phyloP scores from a whole-genome alignment of 2,329 filamentous ascomycete genomes.

The Rugonectria rugulosa region DNA sequence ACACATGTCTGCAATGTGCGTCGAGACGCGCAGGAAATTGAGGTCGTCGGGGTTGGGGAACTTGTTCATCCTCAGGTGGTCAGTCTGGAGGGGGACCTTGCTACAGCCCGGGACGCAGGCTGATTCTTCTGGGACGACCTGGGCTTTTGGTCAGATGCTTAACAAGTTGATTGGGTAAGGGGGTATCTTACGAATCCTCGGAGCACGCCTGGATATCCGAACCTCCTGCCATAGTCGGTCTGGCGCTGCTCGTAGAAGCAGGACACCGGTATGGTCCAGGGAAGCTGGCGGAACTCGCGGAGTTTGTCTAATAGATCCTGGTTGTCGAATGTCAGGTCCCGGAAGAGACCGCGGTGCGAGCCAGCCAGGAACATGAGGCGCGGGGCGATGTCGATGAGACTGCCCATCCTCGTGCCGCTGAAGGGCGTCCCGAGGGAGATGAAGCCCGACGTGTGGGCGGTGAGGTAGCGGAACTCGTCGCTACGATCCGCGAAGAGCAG shows the following conservation, averaged over 20 bases:
- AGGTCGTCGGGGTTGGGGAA: constrained; percentile 11
- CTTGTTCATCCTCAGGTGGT: constrained; percentile 21
- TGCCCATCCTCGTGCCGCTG: constrained; percentile 20
- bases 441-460: constrained; percentile 15
- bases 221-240: constrained; percentile 24
- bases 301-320: constrained; percentile 23
- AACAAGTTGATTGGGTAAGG: background rate
- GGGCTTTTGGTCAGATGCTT: background rate
- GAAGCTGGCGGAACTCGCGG: constrained; percentile 26
- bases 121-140: constrained; percentile 14
- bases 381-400: constrained; percentile 7
- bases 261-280: constrained; percentile 11
- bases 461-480: constrained; percentile 13
- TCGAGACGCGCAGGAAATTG: background rate
- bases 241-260: constrained; percentile 29
- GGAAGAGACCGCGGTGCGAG: constrained; percentile 25
- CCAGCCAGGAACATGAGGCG: constrained; percentile 16
- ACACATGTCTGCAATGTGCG: background rate
- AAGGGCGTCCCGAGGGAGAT: constrained; percentile 28
- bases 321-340: constrained; percentile 23
- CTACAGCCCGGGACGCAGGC: constrained; percentile 5
- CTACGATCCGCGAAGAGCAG: constrained; percentile 24
- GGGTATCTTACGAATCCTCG: constrained; percentile 18
- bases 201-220: constrained; percentile 3
- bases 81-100: constrained; percentile 1